Conservation (phyloP, 1,284 basidiomycete genomes). For the Pulchroboletus neoregius region DNA sequence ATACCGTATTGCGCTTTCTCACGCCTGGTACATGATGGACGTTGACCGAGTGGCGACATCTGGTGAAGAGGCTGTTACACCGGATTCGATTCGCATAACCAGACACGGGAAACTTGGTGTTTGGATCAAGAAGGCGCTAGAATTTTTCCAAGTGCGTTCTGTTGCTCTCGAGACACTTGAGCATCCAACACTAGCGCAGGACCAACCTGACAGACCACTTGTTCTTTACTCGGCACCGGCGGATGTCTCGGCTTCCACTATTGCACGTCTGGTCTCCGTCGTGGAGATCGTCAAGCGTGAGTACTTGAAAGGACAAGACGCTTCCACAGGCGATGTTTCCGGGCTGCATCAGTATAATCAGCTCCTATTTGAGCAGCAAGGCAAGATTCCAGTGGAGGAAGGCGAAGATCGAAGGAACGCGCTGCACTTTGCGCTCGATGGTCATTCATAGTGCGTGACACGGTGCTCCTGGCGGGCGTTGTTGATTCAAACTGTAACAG, state of each 20-base stretch:
- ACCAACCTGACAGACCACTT: conserved; percentile 52
- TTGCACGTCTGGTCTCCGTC: conserved; percentile 70
- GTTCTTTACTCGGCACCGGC: conserved; percentile 65
- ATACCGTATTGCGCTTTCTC: conserved; percentile 16
- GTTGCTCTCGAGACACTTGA: background rate
- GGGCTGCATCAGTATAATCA: conserved; percentile 83
- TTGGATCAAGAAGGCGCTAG: conserved; percentile 60
- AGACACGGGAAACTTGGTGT: conserved; percentile 58
- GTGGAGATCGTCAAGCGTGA: conserved; percentile 84
- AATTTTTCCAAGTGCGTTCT: conserved; percentile 54
- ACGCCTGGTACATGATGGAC: conserved; percentile 21
- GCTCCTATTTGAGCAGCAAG: conserved; percentile 55
- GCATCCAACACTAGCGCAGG: conserved; percentile 38
- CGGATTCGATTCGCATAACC: conserved; percentile 52
- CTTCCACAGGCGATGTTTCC: conserved; percentile 38
- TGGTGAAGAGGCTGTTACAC: conserved; percentile 3
- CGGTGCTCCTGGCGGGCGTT: background rate
- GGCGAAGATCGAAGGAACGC: conserved; percentile 37
- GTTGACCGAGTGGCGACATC: conserved; percentile 7
- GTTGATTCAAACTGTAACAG: conserved; percentile 36
- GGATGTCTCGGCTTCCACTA: conserved; percentile 41
- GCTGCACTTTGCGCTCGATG: conserved; percentile 38
- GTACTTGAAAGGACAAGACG: conserved; percentile 52
- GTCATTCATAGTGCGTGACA: conserved; percentile 56
- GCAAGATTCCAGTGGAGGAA: conserved; percentile 24